A percentile compares a stretch with the other conserved stretches of the same genome.
These are phyloP conservation scores for Scedosporium dehoogii DNA, from an alignment of 2,329 filamentous ascomycete species.

Conservation along the genomic window DNA sequence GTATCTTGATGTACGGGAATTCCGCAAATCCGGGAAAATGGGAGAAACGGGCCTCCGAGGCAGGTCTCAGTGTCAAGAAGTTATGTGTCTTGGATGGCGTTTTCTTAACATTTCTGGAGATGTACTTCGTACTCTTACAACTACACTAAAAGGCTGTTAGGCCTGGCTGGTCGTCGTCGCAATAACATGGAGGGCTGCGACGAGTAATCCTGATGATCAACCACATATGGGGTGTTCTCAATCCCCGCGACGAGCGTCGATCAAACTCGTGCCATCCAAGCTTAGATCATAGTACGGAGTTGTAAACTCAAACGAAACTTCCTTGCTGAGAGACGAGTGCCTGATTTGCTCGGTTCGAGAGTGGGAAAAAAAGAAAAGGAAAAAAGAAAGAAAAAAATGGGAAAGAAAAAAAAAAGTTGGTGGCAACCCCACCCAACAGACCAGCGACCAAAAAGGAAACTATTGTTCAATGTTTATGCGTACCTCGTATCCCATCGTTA, in stretches of 20 bases:
- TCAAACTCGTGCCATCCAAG: background rate
- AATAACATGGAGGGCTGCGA: background rate
- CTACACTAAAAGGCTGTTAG: no score
- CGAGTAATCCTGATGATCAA: background rate
- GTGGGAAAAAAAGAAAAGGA: background rate
- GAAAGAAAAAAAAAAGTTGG: no score
- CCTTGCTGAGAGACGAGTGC: background rate
- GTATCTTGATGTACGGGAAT: background rate
- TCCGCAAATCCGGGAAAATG: background rate
- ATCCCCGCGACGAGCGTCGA: background rate
- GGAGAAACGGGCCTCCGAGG: background rate
- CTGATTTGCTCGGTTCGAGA: background rate
- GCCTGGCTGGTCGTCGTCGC: background rate
- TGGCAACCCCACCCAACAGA: no score
- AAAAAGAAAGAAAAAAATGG: no score
- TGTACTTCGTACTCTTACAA: no score
- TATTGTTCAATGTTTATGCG: no score
- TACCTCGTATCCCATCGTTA: no score
- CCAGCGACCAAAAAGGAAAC: no score
- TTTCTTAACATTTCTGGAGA: background rate
- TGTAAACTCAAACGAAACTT: background rate
- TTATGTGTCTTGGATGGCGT: background rate
- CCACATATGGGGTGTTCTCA: background rate
- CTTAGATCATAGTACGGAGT: background rate
- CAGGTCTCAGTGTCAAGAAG: background rate